Percentiles rank a stretch among this genome's conserved stretches.
phyloP scores from a whole-genome alignment of 306 rosid genomes.

The Notholithocarpus densiflorus region DNA sequence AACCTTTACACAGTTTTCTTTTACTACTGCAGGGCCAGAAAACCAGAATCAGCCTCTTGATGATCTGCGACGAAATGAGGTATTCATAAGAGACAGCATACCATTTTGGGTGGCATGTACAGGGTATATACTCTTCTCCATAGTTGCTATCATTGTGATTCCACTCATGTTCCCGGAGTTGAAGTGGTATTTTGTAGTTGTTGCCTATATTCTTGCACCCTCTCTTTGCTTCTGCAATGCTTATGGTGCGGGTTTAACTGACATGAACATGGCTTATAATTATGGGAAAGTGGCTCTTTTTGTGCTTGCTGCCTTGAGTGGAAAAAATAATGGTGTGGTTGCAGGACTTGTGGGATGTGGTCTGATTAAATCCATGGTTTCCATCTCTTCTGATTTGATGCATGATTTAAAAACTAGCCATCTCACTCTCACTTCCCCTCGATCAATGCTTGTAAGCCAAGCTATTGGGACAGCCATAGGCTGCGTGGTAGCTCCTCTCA shows the following conservation, averaged over 20 bases:
- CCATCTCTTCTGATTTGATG: conserved; percentile 94
- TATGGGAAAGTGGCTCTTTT: conserved; percentile 98
- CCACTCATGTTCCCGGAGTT: conserved; percentile 86
- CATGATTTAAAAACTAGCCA: conserved; percentile 95
- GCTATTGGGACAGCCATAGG: conserved; percentile 95
- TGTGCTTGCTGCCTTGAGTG: conserved; percentile 72
- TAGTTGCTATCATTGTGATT: conserved; percentile 66
- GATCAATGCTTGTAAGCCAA: conserved; percentile 90
- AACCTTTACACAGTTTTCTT: conserved; percentile 18
- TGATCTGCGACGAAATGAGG: conserved; percentile 71
- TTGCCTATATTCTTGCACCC: conserved; percentile 80
- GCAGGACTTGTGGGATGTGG: conserved; percentile 98
- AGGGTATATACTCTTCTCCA: conserved; percentile 68
- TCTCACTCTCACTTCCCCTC: conserved; percentile 89
- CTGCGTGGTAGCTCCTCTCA: conserved; percentile 83
- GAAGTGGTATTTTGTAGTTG: conserved; percentile 84
- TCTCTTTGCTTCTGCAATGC: conserved; percentile 98
- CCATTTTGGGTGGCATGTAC: conserved; percentile 75
- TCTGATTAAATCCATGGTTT: conserved; percentile 84
- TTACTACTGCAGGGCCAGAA: conserved; percentile 42
- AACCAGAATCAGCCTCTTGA: conserved; percentile 44
- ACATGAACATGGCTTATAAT: conserved; percentile 97
- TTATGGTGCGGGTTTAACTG: conserved; percentile 93
- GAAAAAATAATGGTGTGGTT: conserved; percentile 69
- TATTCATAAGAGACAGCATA: conserved; percentile 74